Conservation (phyloP, 2,329 filamentous ascomycete genomes). For the Teratosphaeria viscida region DNA sequence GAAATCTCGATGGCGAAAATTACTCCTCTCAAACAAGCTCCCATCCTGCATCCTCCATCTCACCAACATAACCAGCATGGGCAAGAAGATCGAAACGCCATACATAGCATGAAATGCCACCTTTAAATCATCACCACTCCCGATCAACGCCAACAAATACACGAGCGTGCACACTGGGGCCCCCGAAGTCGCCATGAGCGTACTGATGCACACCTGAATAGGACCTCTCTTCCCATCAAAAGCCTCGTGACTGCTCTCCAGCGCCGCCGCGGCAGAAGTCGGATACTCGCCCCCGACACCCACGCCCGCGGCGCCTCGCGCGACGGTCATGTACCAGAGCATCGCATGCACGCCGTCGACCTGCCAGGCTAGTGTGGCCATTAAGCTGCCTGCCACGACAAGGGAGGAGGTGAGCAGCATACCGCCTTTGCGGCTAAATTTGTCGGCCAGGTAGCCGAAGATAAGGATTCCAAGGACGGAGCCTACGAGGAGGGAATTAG, state of each 20-base stretch:
- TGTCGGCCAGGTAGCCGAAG: slow-evolving; percentile 29
- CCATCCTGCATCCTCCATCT: slow-evolving; percentile 45
- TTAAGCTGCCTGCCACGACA: slow-evolving; percentile 36
- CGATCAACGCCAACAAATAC: slow-evolving; percentile 31
- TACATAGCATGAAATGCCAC: slow-evolving; percentile 33
- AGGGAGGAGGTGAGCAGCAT: slow-evolving; percentile 37
- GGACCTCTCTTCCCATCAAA: slow-evolving; percentile 21
- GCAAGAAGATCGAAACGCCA: slow-evolving; percentile 38
- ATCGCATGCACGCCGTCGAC: slow-evolving; percentile 27
- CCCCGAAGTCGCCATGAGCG: slow-evolving; percentile 15
- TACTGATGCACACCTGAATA: slow-evolving; percentile 17
- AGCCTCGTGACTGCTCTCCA: slow-evolving; percentile 40
- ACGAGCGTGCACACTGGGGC: slow-evolving; percentile 14
- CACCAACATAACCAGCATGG: slow-evolving; percentile 43
- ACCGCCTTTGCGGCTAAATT: slow-evolving; percentile 36
- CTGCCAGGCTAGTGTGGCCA: slow-evolving; percentile 22
- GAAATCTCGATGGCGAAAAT: slow-evolving; percentile 40
- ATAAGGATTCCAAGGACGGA: slow-evolving; percentile 30
- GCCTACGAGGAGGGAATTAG: slow-evolving; percentile 28
- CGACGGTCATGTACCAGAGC: slow-evolving; percentile 44
- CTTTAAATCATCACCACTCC: slow-evolving; percentile 26
- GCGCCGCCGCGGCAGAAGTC: slow-evolving; percentile 37
- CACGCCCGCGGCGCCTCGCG: slow-evolving; percentile 38
- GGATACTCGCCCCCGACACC: slow-evolving; percentile 41
- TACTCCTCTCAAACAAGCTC: slow-evolving; percentile 41